Evolutionary conservation across 1,284 basidiomycete genomes (phyloP).

Genomic region (Moesziomyces sp.): DNA sequence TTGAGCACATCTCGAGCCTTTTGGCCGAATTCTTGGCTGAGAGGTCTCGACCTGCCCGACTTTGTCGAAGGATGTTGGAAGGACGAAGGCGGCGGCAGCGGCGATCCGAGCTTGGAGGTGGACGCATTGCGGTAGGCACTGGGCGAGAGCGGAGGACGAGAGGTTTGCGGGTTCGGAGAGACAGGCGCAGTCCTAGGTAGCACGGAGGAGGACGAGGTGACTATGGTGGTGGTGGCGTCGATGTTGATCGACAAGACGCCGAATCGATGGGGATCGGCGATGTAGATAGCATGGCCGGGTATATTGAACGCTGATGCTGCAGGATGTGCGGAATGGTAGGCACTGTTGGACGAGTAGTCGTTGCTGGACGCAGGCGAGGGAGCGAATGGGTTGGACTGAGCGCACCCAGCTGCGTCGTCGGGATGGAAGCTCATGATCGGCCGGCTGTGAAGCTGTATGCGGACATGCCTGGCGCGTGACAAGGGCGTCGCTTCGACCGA

Average conservation of each 20-base stretch:
- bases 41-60: slow-evolving; percentile 10
- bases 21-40: slow-evolving; percentile 36
- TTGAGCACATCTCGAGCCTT: slow-evolving; percentile 34
- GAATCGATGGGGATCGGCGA: slow-evolving; percentile 38
- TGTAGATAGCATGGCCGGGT: slow-evolving; percentile 38
- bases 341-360: neutral
- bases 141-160: slow-evolving; percentile 10
- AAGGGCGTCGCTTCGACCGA: neutral
- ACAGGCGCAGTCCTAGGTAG: neutral
- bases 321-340: neutral
- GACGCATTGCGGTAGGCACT: slow-evolving; percentile 11
- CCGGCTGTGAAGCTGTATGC: neutral
- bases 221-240: slow-evolving; percentile 27
- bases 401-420: neutral
- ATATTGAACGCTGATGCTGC: slow-evolving; percentile 13
- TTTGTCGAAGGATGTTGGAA: slow-evolving; percentile 5
- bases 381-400: neutral
- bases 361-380: neutral
- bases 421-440: slow-evolving; percentile 6
- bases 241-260: slow-evolving; percentile 43
- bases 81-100: slow-evolving; percentile 25
- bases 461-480: slow-evolving; percentile 4
- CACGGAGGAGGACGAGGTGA: slow-evolving; percentile 4
- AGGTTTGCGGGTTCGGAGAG: neutral
- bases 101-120: slow-evolving; percentile 7